These are phyloP conservation scores for Aspergillus conjunctus DNA, from an alignment of 495 filamentous ascomycete genomes.

Conservation along the genomic window DNA sequence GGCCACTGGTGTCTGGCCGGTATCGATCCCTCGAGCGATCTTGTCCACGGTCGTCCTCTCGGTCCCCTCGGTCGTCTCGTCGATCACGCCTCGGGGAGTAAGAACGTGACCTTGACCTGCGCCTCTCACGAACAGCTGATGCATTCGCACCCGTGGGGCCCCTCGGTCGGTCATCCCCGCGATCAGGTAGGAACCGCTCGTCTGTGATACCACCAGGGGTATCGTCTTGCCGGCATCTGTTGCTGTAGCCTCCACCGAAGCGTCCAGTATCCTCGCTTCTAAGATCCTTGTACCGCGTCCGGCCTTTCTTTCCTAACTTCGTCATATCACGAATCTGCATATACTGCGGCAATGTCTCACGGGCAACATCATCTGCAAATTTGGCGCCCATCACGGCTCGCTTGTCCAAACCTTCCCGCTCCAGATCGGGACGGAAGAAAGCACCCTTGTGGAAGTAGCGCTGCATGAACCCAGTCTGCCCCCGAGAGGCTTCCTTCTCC, in stretches of 20 bases:
- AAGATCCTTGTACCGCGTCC: conserved; percentile 87
- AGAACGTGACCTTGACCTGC: conserved; percentile 39
- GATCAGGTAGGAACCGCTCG: conserved; percentile 74
- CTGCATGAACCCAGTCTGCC: conserved; percentile 89
- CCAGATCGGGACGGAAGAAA: conserved; percentile 83
- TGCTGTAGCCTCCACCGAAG: conserved; percentile 68
- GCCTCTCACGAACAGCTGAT: conserved; percentile 44
- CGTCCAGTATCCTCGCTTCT: conserved; percentile 88
- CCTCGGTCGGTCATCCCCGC: conserved; percentile 36
- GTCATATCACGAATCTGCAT: conserved; percentile 95
- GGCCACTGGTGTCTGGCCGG: conserved; percentile 33
- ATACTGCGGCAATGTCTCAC: conserved; percentile 83
- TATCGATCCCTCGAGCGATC: conserved; percentile 54
- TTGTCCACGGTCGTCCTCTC: conserved; percentile 32
- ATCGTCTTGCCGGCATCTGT: conserved; percentile 44
- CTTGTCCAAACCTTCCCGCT: conserved; percentile 69
- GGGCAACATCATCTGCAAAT: conserved; percentile 76
- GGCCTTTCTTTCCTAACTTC: conserved; percentile 87
- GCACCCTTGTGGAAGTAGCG: conserved; percentile 97
- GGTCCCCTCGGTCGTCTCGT: conserved; percentile 36
- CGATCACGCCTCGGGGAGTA: conserved; percentile 39
- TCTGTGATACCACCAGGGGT: conserved; percentile 55
- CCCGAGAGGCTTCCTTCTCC: conserved; percentile 76
- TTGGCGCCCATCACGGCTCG: conserved; percentile 78
- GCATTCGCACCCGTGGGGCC: conserved; percentile 56